Base-by-base conservation (phyloP, 768 basidiomycete species). In the Calocybe indica region DNA sequence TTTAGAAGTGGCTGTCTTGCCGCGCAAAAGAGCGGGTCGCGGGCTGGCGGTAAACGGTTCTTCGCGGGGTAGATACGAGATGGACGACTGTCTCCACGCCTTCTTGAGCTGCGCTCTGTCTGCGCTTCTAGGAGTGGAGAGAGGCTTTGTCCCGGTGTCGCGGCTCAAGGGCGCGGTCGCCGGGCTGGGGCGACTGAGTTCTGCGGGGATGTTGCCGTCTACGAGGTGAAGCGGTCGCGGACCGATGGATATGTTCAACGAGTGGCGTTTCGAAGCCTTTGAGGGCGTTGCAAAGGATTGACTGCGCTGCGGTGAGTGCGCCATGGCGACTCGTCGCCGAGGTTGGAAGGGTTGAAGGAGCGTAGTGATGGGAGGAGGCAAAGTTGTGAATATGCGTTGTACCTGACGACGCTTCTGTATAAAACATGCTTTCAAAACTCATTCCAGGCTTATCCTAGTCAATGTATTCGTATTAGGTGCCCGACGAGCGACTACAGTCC, bases 221-320 rank as follows among this genome's bases (percentile, higher is more conserved):
- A 73, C 62, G 34, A 80, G 70, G 48, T 75, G 77, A 31, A 80
- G 66, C 7, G 76, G 72, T 34, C 75, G 69, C 30, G 76, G 74
- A 33, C 65, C 72, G n/a, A 48, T 51, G 22, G 61, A 55, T 15
- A 62, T 46, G 28, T 55, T 62, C 12, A 64, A 56, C 1, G 68
- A 68, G 50, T 59, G 64, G 37, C 62, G 66, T 48, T 64, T 66
- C 0, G 53, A 56, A 44, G 51, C 33, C 29, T 38, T 33, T 30
- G 51, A 39, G 30, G 53, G 38, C 38, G 47, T 11, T n/a, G 42
- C 22, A 22, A 22, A 22, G 22, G 22, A 22, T 4, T 22, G 22
- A 22, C 22, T 22, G 22, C 22, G 22, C 22, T 22, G 22, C 28
- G 31, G 28, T 15, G 42, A 43, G 22, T 43, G 31, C 6, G 42